Percentiles rank a stretch among this genome's conserved stretches.
These are phyloP conservation scores for Solanum gracilifrons DNA, from an alignment of 257 asterid species.

Conservation along the genomic window DNA sequence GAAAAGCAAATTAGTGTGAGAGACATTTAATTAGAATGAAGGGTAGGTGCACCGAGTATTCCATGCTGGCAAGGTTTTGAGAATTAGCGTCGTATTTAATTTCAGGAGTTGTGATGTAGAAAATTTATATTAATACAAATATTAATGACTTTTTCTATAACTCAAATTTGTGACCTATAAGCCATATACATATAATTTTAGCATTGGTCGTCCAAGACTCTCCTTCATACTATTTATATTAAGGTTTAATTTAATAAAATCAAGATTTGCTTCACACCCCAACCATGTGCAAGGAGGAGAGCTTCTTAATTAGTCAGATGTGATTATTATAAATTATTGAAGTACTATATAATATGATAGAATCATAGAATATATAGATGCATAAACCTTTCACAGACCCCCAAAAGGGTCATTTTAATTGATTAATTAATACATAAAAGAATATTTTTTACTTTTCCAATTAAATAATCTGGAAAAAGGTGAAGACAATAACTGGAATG, in stretches of 20 bases:
- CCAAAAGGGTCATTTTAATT: conserved; percentile 3
- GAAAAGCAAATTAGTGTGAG: not conserved
- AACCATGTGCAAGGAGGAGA: conserved; percentile 15
- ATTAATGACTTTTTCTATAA: not conserved
- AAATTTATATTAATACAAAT: too few species aligned
- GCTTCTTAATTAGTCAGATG: not conserved
- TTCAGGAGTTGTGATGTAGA: too few species aligned
- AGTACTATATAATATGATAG: not conserved
- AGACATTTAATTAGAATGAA: not conserved
- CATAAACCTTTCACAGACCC: conserved; percentile 33
- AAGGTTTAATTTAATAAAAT: not conserved
- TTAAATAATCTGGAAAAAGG: conserved; percentile 5
- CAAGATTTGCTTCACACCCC: not conserved
- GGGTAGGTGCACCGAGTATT: not conserved
- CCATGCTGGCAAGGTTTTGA: not conserved
- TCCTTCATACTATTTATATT: not conserved
- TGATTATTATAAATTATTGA: not conserved
- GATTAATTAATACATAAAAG: not conserved
- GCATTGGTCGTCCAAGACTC: not conserved
- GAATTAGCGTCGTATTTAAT: not conserved
- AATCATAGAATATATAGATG: conserved; percentile 28
- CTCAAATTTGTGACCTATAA: not conserved
- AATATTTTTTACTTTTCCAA: not conserved
- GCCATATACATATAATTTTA: not conserved
- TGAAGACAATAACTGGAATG: conserved; percentile 22